Evolutionary conservation across 2,329 filamentous ascomycete species (phyloP).

Genomic region (Sclerotinia trifoliorum): DNA sequence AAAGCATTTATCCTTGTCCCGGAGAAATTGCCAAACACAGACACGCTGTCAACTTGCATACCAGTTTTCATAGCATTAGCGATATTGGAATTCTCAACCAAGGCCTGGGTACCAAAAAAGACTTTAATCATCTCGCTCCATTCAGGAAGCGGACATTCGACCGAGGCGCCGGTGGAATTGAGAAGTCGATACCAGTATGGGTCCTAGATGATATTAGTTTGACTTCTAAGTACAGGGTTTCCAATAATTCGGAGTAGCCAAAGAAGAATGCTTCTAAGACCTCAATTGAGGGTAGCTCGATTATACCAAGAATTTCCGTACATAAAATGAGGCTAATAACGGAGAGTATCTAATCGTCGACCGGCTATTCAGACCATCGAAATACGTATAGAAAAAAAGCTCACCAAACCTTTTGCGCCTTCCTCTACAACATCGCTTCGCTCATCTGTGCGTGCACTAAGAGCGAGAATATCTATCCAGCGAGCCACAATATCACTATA

Average conservation of each 20-base stretch:
- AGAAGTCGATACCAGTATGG: slow-evolving; percentile 68
- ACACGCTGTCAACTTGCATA: slow-evolving; percentile 45
- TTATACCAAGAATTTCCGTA: not conserved
- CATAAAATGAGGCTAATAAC: not conserved
- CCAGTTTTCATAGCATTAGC: slow-evolving; percentile 39
- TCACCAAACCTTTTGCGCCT: slow-evolving; percentile 81
- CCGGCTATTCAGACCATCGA: not conserved
- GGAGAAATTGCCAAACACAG: slow-evolving; percentile 42
- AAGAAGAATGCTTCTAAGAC: not conserved
- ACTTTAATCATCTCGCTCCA: slow-evolving; percentile 52
- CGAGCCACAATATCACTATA: slow-evolving; percentile 76
- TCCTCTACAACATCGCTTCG: slow-evolving; percentile 85
- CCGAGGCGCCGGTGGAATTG: slow-evolving; percentile 50
- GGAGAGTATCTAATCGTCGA: too few relatives aligned
- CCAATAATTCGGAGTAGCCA: not conserved
- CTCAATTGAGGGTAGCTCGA: not conserved
- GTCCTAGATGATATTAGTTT: slow-evolving; percentile 36
- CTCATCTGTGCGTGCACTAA: slow-evolving; percentile 64
- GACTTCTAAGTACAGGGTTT: not conserved
- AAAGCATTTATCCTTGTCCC: slow-evolving; percentile 56
- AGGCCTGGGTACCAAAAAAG: slow-evolving; percentile 48
- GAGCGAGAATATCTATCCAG: slow-evolving; percentile 84
- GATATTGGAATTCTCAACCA: slow-evolving; percentile 36
- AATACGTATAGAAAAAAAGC: slow-evolving; percentile 48
- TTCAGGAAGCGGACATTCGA: slow-evolving; percentile 46